A percentile compares a stretch with the other conserved stretches of the same genome.
phyloP scores from a whole-genome alignment of 2,329 filamentous ascomycete genomes.

The Pyricularia sp. region DNA sequence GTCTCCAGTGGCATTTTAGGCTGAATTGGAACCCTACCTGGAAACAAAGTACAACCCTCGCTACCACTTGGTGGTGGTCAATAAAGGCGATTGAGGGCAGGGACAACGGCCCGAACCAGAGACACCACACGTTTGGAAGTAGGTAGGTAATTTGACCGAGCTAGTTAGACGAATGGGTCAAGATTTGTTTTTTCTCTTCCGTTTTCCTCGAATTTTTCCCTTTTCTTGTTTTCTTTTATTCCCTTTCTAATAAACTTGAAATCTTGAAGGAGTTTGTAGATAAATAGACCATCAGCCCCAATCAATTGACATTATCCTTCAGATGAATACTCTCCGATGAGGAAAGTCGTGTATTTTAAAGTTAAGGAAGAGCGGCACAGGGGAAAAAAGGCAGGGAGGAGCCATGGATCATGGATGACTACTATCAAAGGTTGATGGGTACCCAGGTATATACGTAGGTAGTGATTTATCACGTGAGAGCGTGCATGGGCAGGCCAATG shows the following conservation, averaged over 20 bases:
- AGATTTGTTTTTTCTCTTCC: not conserved
- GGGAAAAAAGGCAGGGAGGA: too few relatives aligned
- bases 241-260: too few relatives aligned
- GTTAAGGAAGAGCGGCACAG: too few relatives aligned
- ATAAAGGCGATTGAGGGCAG: not conserved
- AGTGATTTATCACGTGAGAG: not conserved
- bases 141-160: not conserved
- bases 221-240: too few relatives aligned
- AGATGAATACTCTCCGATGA: not conserved
- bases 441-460: too few relatives aligned
- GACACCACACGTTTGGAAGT: not conserved
- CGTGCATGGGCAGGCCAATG: not conserved
- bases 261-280: too few relatives aligned
- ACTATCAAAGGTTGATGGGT: too few relatives aligned
- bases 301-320: not conserved
- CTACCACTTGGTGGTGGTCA: not conserved
- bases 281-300: too few relatives aligned
- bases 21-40: not conserved
- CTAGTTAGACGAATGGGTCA: not conserved
- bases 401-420: too few relatives aligned
- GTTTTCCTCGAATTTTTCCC: not conserved
- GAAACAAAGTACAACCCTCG: not conserved
- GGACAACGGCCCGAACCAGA: not conserved
- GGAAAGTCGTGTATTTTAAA: too few relatives aligned
- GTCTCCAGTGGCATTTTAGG: not conserved